Percentiles rank a stretch among this genome's conserved stretches.
Evolutionary conservation across 164 flowering plant genomes (phyloP).

Genomic region (Annona squamosa): DNA sequence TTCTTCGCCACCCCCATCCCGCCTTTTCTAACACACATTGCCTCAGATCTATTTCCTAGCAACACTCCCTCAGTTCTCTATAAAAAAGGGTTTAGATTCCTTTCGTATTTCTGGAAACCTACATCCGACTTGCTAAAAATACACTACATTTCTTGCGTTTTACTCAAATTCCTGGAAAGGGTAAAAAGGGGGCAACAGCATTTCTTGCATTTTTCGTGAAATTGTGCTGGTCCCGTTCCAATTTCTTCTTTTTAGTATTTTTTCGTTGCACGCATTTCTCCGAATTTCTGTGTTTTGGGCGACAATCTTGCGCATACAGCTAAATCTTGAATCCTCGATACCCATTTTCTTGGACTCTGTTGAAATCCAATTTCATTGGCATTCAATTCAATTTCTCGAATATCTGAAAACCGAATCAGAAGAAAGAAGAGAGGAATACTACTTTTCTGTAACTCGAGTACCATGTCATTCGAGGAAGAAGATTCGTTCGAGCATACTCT

Average conservation of each 20-base stretch:
- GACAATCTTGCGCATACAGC: no score
- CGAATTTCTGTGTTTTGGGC: background rate
- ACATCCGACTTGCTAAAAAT: background rate
- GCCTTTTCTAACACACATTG: no score
- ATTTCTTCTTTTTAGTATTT: no score
- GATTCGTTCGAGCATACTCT: slow-evolving; percentile 91
- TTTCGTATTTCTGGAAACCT: background rate
- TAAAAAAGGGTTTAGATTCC: background rate
- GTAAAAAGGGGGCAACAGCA: background rate
- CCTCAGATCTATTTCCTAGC: no score
- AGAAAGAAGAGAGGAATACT: background rate
- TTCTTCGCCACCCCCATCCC: no score
- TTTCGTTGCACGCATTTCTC: background rate
- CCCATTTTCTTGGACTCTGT: background rate
- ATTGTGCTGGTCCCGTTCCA: no score
- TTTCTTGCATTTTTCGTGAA: background rate
- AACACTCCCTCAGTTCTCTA: no score
- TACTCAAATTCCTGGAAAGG: background rate
- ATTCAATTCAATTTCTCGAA: background rate
- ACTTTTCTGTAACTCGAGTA: background rate
- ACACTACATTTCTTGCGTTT: background rate
- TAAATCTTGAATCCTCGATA: background rate
- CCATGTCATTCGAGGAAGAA: slow-evolving; percentile 75
- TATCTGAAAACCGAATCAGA: background rate
- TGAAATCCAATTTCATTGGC: background rate